Conservation (phyloP, 1,139 yeast species). For the Debaryomyces coudertii region DNA sequence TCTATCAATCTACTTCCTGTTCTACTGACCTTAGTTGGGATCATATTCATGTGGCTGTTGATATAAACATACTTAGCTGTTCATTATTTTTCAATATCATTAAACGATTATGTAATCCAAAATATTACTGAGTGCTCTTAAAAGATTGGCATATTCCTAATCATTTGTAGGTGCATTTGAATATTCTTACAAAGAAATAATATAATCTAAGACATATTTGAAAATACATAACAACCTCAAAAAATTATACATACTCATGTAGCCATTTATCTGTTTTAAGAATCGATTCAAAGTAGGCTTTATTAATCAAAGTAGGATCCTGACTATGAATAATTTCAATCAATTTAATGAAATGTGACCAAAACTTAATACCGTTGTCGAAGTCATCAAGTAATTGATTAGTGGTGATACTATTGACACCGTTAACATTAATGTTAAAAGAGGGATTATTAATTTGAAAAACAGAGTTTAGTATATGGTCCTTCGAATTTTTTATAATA, state of each 20-base stretch:
- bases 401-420: constrained; percentile 42
- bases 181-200: neutral
- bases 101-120: neutral
- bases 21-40: neutral
- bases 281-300: constrained; percentile 36
- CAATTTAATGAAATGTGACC: constrained; percentile 46
- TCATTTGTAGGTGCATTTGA: neutral
- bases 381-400: constrained; percentile 47
- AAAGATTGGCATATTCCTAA: neutral
- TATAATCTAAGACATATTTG: neutral
- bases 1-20: neutral
- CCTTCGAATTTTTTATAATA: constrained; percentile 32
- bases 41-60: neutral
- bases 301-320: constrained; percentile 39
- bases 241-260: constrained; percentile 24
- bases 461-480: constrained; percentile 41
- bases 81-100: constrained; percentile 1
- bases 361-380: constrained; percentile 39
- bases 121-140: no score
- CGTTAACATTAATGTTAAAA: constrained; percentile 47
- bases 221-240: neutral
- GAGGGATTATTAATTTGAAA: constrained; percentile 44
- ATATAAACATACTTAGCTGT: neutral
- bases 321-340: constrained; percentile 36
- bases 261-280: constrained; percentile 49